A percentile compares a stretch with the other conserved stretches of the same genome.
Conservation (phyloP, 306 rosid genomes). For the Nissolia schottii region DNA sequence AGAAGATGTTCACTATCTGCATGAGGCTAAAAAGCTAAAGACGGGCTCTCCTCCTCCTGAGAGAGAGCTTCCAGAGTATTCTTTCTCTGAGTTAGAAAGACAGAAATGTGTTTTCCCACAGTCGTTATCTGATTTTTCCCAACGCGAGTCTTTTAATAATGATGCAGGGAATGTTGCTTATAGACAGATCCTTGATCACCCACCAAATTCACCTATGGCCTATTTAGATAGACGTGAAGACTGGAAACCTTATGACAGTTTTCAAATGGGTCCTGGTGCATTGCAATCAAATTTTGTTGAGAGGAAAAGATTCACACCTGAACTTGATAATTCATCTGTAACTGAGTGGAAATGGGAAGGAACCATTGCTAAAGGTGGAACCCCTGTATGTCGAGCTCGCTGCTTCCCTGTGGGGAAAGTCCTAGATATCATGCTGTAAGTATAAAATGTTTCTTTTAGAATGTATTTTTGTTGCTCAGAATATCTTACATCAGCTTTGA, state of each 20-base stretch:
- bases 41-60: conserved; percentile 50
- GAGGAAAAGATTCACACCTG: conserved; percentile 64
- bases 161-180: conserved; percentile 46
- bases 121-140: conserved; percentile 44
- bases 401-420: conserved; percentile 96
- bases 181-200: conserved; percentile 54
- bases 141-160: conserved; percentile 41
- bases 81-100: conserved; percentile 55
- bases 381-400: conserved; percentile 93
- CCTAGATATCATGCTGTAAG: conserved; percentile 81
- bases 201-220: conserved; percentile 40
- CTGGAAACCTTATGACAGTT: conserved; percentile 62
- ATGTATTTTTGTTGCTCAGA: neutral
- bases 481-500: conserved; percentile 1
- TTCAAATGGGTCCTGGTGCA: conserved; percentile 51
- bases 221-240: conserved; percentile 51
- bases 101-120: conserved; percentile 54
- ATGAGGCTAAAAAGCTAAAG: conserved; percentile 62
- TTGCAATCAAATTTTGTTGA: conserved; percentile 42
- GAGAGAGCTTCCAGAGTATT: conserved; percentile 81
- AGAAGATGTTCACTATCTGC: conserved; percentile 48
- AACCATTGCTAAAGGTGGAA: conserved; percentile 97
- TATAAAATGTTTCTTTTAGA: conserved; percentile 24
- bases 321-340: conserved; percentile 53
- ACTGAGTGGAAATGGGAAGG: conserved; percentile 99